Percentiles rank a stretch among this genome's conserved stretches.
Evolutionary conservation across 345 rosid genomes (phyloP).

Genomic region (Toxicodendron radicans): DNA sequence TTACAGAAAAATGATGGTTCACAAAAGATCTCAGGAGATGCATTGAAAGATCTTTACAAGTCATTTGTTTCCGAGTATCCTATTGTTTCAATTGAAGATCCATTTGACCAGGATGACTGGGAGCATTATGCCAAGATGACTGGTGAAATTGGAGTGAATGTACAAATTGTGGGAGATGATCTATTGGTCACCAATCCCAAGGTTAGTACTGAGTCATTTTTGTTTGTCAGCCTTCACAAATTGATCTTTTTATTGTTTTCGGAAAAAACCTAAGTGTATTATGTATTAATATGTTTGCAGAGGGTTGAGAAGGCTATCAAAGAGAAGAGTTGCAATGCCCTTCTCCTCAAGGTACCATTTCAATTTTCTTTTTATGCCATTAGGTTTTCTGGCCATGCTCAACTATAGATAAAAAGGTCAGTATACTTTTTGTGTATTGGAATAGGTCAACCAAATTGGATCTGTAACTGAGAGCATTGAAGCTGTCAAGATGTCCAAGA

Average conservation of each 20-base stretch:
- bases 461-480: constrained; percentile 96
- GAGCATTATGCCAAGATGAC: constrained; percentile 80
- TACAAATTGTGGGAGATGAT: constrained; percentile 98
- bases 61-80: constrained; percentile 85
- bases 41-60: constrained; percentile 86
- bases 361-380: neutral
- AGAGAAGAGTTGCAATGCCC: constrained; percentile 91
- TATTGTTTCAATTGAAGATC: constrained; percentile 94
- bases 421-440: neutral
- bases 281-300: constrained; percentile 35
- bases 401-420: neutral
- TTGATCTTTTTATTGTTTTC: neutral
- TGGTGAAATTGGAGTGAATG: constrained; percentile 63
- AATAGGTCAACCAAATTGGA: constrained; percentile 96
- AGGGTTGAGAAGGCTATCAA: constrained; percentile 87
- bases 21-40: constrained; percentile 84
- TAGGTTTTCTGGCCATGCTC: neutral
- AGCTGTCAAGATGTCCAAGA: constrained; percentile 96
- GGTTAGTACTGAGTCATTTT: constrained; percentile 35
- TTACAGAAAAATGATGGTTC: constrained; percentile 80
- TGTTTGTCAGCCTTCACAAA: neutral
- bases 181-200: constrained; percentile 95
- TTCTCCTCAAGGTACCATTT: constrained; percentile 73
- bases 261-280: neutral
- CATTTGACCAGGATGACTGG: constrained; percentile 99